Base-by-base conservation (phyloP, 495 filamentous ascomycete species). In the Tuber melanosporum region DNA sequence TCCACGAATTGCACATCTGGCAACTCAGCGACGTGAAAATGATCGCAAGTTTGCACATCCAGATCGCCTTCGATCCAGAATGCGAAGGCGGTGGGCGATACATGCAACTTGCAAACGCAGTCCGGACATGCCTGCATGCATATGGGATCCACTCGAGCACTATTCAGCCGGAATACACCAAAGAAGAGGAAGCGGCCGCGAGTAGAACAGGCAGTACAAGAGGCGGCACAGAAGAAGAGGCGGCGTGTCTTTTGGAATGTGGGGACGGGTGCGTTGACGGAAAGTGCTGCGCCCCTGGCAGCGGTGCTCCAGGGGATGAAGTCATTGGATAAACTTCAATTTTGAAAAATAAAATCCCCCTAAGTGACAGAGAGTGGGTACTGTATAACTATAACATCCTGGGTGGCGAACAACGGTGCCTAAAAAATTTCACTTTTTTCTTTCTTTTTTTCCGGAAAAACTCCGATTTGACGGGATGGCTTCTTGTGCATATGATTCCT, bases 61-160 rank as follows among this genome's bases (percentile, higher is more conserved):
- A 96, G 83, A 91, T 98, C 19, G 90, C 90, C 52, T 91, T 91
- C 80, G 82, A 83, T n/a, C 87, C 88, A 8, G 86, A 88, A 36
- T 91, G 90, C 42, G 91, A 94, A 81, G 90, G 89, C 80, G 89
- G 90, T 69, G 90, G 90, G 9, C 87, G 90, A 73, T 99, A 97
- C 83, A 99, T 98, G 96, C 87, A 89, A 72, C 89, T 99, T 45
- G 93, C 94, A 17, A 89, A 88, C 71, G 89, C 89, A 75, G 91
- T 96, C 32, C 87, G 94, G 20, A 89, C 89, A 52, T 99, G 95
- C 83, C 88, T 99, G 26, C 95, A 98, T 82, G 95, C 90, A 22
- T 97, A 97, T 80, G 95, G 95, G 20, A 98, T 99, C 77, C 95
- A 98, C 85, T 95, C 92, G n/a, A 94, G 93, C 6, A 99, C 95